A percentile compares a stretch with the other conserved stretches of the same genome.
Conservation (phyloP, 495 filamentous ascomycete species). For the Talaromyces adpressus region DNA sequence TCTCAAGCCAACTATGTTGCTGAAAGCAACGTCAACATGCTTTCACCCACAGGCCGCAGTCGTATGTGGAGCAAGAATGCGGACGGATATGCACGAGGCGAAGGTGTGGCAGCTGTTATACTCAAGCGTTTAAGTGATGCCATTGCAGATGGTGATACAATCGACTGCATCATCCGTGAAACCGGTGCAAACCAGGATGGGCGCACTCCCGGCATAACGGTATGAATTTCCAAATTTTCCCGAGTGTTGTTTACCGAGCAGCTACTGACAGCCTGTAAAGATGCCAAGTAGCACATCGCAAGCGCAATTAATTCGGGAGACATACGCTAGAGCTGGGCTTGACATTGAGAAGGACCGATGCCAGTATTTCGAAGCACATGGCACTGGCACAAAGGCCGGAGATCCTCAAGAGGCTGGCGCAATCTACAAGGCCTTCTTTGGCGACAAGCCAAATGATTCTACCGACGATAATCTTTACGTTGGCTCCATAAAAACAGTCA, state of each 20-base stretch:
- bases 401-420: slow-evolving; percentile 24
- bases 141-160: slow-evolving; percentile 19
- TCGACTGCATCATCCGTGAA: slow-evolving; percentile 27
- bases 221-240: too few species aligned
- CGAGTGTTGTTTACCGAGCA: too few species aligned
- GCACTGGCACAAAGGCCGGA: slow-evolving; percentile 33
- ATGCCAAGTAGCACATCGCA: slow-evolving; percentile 25
- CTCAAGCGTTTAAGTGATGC: slow-evolving; percentile 31
- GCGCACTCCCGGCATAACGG: slow-evolving; percentile 16
- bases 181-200: slow-evolving; percentile 29
- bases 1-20: neutral
- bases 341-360: slow-evolving; percentile 14
- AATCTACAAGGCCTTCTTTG: slow-evolving; percentile 13
- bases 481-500: slow-evolving; percentile 50
- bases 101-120: slow-evolving; percentile 33
- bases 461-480: slow-evolving; percentile 19
- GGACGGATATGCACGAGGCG: slow-evolving; percentile 41
- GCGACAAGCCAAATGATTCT: neutral
- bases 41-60: slow-evolving; percentile 21
- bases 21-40: slow-evolving; percentile 19
- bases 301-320: slow-evolving; percentile 17
- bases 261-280: too few species aligned
- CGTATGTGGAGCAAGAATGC: slow-evolving; percentile 36
- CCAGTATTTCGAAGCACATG: slow-evolving; percentile 33
- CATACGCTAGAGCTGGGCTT: slow-evolving; percentile 24